A percentile compares a stretch with the other conserved stretches of the same genome.
phyloP scores from a whole-genome alignment of 345 rosid genomes.

The Eucalyptus marginata region DNA sequence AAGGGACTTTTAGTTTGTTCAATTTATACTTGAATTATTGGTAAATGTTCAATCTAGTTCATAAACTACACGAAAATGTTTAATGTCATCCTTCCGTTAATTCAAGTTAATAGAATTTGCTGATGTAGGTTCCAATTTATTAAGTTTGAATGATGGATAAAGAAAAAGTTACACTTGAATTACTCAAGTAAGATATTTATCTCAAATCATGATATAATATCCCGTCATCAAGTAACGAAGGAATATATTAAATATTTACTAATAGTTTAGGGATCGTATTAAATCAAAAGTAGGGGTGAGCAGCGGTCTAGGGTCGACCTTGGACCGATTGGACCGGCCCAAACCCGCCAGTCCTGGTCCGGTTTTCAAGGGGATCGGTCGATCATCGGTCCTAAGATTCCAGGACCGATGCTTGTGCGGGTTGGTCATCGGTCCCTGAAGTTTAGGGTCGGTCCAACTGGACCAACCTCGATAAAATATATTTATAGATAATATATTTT shows the following conservation, averaged over 20 bases:
- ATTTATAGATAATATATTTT: no score
- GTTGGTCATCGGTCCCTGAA: no score
- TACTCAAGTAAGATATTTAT: not conserved
- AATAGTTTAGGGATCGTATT: not conserved
- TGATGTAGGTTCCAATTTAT: not conserved
- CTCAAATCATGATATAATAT: not conserved
- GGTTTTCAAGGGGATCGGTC: no score
- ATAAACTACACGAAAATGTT: not conserved
- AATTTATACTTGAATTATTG: accelerated
- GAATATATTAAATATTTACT: not conserved
- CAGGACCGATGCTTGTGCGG: no score
- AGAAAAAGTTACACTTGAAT: not conserved
- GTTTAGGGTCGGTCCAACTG: no score
- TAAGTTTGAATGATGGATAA: not conserved
- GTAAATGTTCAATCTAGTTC: not conserved
- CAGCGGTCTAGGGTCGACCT: no score
- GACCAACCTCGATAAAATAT: no score
- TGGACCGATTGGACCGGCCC: no score
- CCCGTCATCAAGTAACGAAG: not conserved
- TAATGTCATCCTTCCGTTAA: not conserved
- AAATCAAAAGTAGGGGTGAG: not conserved
- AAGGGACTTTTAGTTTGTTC: not conserved
- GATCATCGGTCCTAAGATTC: no score
- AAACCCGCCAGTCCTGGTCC: no score
- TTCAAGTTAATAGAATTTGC: not conserved